Conservation (phyloP, 805 yeast species). For the Komagataella mondaviorum region DNA sequence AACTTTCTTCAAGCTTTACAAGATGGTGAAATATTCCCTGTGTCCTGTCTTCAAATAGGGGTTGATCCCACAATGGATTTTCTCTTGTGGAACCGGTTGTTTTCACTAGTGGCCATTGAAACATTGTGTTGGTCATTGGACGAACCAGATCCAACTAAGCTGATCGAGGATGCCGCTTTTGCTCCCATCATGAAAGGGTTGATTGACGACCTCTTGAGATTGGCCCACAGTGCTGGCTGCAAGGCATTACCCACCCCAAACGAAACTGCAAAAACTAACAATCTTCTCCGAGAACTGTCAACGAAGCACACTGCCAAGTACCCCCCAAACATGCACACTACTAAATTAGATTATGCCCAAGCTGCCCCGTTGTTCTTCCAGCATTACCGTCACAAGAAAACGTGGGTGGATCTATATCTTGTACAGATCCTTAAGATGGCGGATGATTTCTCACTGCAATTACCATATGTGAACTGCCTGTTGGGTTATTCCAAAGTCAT, state of each 20-base stretch:
- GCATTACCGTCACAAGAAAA: not conserved
- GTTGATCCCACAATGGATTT: not conserved
- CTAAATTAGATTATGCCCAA: not conserved
- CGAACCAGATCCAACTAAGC: not conserved
- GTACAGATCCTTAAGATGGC: not conserved
- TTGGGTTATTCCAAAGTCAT: not conserved
- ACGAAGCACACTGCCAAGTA: not conserved
- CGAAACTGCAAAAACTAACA: not conserved
- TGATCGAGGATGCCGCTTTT: not conserved
- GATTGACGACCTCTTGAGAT: not conserved
- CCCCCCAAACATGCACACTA: not conserved
- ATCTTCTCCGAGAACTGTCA: not conserved
- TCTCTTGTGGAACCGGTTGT: not conserved
- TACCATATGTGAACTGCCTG: not conserved
- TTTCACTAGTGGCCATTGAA: not conserved
- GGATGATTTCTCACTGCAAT: not conserved
- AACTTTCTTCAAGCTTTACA: not conserved
- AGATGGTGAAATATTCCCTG: not conserved
- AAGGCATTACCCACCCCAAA: not conserved
- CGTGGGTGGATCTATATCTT: not conserved
- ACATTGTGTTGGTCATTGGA: not conserved
- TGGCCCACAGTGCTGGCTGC: not conserved
- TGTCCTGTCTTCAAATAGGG: not conserved
- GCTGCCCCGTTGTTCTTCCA: not conserved
- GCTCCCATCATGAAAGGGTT: not conserved